Base-by-base conservation (phyloP, 495 filamentous ascomycete species). In the Sordaria brevicollis region DNA sequence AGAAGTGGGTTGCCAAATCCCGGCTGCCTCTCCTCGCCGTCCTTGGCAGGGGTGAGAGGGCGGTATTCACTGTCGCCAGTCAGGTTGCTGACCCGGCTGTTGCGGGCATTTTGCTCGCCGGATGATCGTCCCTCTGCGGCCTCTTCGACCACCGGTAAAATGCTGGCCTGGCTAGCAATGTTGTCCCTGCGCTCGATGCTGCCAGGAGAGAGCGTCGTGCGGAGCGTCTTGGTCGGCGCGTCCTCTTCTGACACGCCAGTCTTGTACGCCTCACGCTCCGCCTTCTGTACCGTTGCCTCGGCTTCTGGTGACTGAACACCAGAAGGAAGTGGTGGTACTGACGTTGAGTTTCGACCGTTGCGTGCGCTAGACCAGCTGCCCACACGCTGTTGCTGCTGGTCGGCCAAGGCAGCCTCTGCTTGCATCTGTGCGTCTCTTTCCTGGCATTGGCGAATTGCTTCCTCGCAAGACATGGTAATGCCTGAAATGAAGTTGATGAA, bases 91-190 rank as follows among this genome's bases (percentile, higher is more conserved):
- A 80, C 65, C 34, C 68, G 75, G 62, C 87, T 81, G 49, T 77
- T 80, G 11, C 75, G 77, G 65, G 79, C 84, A 31, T 62, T 10
- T 35, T 77, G 80, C 37, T 78, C 86, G 4, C 89, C 88, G 21
- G 89, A 88, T 68, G 91, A 94, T 4, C 86, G 87, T 19, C 87
- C 91, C 79, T 97, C 95, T 13, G 89, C 91, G 33, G 90, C 90
- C 82, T 99, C 95, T 68, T 97, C 93, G 8, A 99, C 92, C 65
- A 97, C 90, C 2, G 95, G 95, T n/a, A 99, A 80, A 31, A 92
- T 89, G 35, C 90, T 84, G 11, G 89, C 87, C 33, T 84, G 83
- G 13, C 83, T 74, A 13, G 84, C 86, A 25, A 73, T 76, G 31
- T 84, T 77, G 54, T 86, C 81, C 66, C 93, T 90, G 3, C 78